Conservation (phyloP, 257 asterid species). For the Cordia subcordata region DNA sequence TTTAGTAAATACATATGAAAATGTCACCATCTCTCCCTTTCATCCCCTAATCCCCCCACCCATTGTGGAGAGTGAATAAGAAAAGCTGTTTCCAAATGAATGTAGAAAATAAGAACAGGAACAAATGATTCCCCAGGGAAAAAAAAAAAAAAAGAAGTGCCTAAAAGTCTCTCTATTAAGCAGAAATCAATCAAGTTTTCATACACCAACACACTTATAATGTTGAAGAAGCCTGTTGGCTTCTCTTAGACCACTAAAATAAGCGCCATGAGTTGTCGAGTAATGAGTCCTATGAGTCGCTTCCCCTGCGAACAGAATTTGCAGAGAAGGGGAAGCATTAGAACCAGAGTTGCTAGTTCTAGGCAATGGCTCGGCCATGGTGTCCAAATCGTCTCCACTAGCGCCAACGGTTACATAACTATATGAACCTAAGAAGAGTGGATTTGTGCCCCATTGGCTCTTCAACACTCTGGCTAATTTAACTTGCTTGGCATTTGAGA, state of each 20-base stretch:
- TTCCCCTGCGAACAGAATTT: conserved; percentile 85
- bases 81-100: too few species aligned
- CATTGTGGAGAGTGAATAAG: too few species aligned
- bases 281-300: conserved; percentile 78
- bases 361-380: conserved; percentile 87
- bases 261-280: conserved; percentile 96
- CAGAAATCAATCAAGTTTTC: conserved; percentile 24
- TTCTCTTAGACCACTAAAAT: conserved; percentile 87
- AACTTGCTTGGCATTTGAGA: background rate
- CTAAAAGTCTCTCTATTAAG: conserved; percentile 10
- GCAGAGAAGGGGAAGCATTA: conserved; percentile 38
- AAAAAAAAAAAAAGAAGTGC: background rate
- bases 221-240: conserved; percentile 84
- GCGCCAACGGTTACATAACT: conserved; percentile 83
- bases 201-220: conserved; percentile 38
- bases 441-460: conserved; percentile 85
- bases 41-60: conserved; percentile 6
- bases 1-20: conserved; percentile 19
- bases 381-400: conserved; percentile 65
- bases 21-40: conserved; percentile 32
- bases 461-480: conserved; percentile 47
- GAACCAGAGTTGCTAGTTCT: conserved; percentile 7
- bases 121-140: background rate
- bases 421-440: conserved; percentile 82
- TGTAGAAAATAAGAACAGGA: background rate